These are phyloP conservation scores for Smallanthus sonchifolius DNA, from an alignment of 129 eudicot species.

Conservation along the genomic window DNA sequence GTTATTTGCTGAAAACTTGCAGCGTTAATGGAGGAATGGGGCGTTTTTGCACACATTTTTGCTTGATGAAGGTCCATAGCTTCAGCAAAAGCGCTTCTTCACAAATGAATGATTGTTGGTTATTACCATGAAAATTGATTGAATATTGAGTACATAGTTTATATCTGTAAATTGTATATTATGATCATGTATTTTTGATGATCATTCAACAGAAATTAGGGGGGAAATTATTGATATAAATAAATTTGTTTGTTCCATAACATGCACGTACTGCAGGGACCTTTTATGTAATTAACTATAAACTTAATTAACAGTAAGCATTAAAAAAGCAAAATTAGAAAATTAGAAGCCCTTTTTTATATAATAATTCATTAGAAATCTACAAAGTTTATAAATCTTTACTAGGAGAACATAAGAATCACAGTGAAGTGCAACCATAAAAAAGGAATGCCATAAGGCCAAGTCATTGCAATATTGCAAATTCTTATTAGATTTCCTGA, in stretches of 20 bases:
- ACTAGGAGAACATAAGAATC: background rate
- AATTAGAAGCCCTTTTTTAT: no score
- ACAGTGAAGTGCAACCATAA: background rate
- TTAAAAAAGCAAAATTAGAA: no score
- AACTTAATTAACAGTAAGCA: no score
- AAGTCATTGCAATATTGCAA: background rate
- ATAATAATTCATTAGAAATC: no score
- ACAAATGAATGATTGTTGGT: slow-evolving; percentile 59
- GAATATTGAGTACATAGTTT: background rate
- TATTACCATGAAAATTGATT: slow-evolving; percentile 22
- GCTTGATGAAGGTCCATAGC: slow-evolving; percentile 52
- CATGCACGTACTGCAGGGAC: no score
- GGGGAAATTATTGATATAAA: background rate
- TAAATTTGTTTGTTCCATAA: background rate
- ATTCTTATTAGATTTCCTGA: slow-evolving; percentile 11
- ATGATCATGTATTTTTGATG: slow-evolving; percentile 23
- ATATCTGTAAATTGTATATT: slow-evolving; percentile 16
- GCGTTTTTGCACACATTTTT: slow-evolving; percentile 60
- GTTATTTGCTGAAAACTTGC: slow-evolving; percentile 66
- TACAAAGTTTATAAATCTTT: background rate
- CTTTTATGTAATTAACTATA: no score
- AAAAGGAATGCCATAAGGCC: background rate
- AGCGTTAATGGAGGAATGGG: slow-evolving; percentile 61
- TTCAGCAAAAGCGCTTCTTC: slow-evolving; percentile 43
- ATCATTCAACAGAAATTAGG: background rate